Conservation (phyloP, 306 rosid species). For the Ormosia emarginata region DNA sequence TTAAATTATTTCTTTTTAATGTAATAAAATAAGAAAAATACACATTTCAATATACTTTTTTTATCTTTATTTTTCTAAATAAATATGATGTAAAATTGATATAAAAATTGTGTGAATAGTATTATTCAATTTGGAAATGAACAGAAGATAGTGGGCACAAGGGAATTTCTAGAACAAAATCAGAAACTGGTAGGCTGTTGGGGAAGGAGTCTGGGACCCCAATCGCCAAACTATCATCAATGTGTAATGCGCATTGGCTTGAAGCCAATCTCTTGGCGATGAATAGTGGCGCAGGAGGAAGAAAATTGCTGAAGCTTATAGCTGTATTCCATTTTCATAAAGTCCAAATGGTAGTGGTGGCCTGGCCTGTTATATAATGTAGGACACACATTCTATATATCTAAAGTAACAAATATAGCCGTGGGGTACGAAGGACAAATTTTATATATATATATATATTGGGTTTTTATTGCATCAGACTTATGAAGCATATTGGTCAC, state of each 20-base stretch:
- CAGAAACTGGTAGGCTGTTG: background rate
- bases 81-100: too few relatives aligned
- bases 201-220: constrained; percentile 34
- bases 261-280: background rate
- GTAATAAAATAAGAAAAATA: too few relatives aligned
- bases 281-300: constrained; percentile 10
- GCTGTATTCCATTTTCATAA: constrained; percentile 49
- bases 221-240: background rate
- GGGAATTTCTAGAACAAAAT: constrained; percentile 8
- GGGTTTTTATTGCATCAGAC: constrained; percentile 39
- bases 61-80: too few relatives aligned
- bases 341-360: constrained; percentile 34
- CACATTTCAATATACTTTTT: too few relatives aligned
- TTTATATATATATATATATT: background rate
- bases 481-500: constrained; percentile 27
- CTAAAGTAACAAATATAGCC: background rate
- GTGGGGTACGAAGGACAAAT: background rate
- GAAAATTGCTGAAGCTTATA: background rate
- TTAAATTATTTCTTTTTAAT: too few relatives aligned
- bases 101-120: too few relatives aligned
- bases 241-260: constrained; percentile 1
- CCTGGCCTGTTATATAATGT: background rate
- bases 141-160: constrained; percentile 4
- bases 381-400: background rate
- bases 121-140: too few relatives aligned